phyloP scores from a whole-genome alignment of 148 eudicot genomes.

The Talinum fruticosum region DNA sequence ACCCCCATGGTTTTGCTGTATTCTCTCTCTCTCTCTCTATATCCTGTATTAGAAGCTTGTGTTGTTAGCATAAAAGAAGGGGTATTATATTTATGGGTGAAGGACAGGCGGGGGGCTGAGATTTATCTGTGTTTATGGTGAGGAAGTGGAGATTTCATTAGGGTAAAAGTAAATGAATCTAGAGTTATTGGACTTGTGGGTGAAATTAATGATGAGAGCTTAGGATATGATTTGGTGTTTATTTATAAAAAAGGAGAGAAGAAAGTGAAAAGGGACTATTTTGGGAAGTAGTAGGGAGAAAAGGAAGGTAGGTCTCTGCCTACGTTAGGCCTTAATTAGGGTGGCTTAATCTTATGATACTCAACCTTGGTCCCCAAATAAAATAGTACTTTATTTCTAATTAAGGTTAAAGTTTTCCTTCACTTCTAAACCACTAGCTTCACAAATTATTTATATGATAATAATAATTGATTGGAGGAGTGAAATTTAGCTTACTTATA shows the following conservation, averaged over 20 bases:
- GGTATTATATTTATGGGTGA: not conserved
- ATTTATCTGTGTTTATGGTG: not conserved
- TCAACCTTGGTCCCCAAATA: not conserved
- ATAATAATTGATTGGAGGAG: not conserved
- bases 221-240: not conserved
- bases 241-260: not conserved
- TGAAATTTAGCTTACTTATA: too few species aligned
- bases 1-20: not conserved
- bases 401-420: not conserved
- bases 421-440: not conserved
- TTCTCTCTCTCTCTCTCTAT: not conserved
- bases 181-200: too few species aligned
- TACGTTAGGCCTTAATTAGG: not conserved
- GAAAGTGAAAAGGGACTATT: not conserved
- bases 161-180: not conserved
- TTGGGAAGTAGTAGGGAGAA: not conserved
- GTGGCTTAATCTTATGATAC: not conserved
- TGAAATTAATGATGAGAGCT: not conserved
- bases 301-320: constrained; percentile 2
- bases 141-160: not conserved
- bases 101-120: not conserved
- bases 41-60: not conserved
- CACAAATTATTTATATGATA: not conserved
- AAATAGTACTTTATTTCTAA: not conserved
- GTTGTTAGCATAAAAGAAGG: not conserved